These are phyloP conservation scores for Saccharata proteae DNA, from an alignment of 2,329 filamentous ascomycete species.

Conservation along the genomic window DNA sequence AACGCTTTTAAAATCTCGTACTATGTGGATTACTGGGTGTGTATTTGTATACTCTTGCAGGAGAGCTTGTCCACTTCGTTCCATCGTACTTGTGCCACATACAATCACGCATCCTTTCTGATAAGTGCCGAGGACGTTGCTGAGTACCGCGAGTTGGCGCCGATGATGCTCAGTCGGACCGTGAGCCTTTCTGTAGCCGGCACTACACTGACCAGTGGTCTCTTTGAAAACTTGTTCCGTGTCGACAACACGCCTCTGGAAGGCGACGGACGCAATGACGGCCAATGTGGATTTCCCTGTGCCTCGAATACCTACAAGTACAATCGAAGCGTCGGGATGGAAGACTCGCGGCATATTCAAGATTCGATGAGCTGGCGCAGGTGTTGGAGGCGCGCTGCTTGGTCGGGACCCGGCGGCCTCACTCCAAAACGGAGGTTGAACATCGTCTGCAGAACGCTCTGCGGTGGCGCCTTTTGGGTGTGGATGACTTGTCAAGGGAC, in stretches of 20 bases:
- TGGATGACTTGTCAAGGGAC: background rate
- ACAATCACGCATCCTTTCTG: conserved; percentile 54
- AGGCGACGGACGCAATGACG: conserved; percentile 61
- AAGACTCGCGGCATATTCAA: conserved; percentile 32
- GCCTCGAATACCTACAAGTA: conserved; percentile 61
- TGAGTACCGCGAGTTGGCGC: conserved; percentile 50
- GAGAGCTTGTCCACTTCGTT: conserved; percentile 47
- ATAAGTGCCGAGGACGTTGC: conserved; percentile 47
- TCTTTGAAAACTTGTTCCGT: conserved; percentile 57
- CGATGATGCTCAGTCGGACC: conserved; percentile 51
- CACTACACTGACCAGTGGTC: conserved; percentile 47
- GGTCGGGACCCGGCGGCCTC: conserved; percentile 3
- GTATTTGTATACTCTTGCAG: conserved; percentile 50
- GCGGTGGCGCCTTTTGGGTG: too few relatives aligned
- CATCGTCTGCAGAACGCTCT: background rate
- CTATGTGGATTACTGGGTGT: conserved; percentile 60
- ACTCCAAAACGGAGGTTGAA: background rate
- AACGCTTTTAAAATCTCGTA: conserved; percentile 53
- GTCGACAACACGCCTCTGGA: conserved; percentile 56
- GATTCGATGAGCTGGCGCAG: conserved; percentile 2
- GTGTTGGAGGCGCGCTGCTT: conserved; percentile 2
- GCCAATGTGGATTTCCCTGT: conserved; percentile 66
- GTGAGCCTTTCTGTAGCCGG: conserved; percentile 50
- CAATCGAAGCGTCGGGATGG: conserved; percentile 52
- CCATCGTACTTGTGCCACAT: conserved; percentile 57